Conservation (phyloP, 768 basidiomycete genomes). For the Pisolithus orientalis region DNA sequence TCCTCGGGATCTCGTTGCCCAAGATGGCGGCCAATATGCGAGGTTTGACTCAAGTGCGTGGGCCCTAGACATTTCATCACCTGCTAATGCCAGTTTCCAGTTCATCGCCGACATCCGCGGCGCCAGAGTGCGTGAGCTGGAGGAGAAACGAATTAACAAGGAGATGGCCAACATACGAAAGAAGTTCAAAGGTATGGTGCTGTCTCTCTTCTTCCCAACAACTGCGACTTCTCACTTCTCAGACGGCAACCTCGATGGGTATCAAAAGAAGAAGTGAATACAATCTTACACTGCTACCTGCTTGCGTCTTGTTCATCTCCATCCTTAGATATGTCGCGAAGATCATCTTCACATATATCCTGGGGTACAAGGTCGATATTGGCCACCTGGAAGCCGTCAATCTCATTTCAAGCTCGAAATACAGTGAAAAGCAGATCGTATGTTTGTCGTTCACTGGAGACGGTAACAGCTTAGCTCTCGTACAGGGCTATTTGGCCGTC, state of each 20-base stretch:
- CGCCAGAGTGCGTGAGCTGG: conserved; percentile 90
- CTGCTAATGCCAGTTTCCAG: conserved; percentile 32
- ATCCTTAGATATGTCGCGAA: conserved; percentile 86
- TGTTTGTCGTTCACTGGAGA: conserved; percentile 22
- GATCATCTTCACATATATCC: conserved; percentile 97
- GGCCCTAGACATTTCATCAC: background rate
- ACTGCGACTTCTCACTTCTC: conserved; percentile 3
- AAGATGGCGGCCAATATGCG: conserved; percentile 87
- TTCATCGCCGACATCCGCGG: conserved; percentile 99
- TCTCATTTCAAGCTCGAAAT: conserved; percentile 90
- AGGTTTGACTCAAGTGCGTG: conserved; percentile 80
- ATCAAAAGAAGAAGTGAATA: conserved; percentile 86
- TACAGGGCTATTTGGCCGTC: conserved; percentile 92
- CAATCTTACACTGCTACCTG: conserved; percentile 6
- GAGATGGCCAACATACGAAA: conserved; percentile 99
- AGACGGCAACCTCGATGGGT: conserved; percentile 86
- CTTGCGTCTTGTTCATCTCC: conserved; percentile 11
- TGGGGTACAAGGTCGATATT: conserved; percentile 98
- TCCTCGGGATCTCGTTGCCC: background rate
- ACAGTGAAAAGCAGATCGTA: conserved; percentile 99
- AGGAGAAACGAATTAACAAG: conserved; percentile 98
- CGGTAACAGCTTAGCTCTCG: conserved; percentile 1
- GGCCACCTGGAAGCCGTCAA: conserved; percentile 99
- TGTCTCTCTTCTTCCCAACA: conserved; percentile 4
- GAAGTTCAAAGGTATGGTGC: conserved; percentile 83